Base-by-base conservation (phyloP, 768 basidiomycete species). In the Tylopilus sp. region DNA sequence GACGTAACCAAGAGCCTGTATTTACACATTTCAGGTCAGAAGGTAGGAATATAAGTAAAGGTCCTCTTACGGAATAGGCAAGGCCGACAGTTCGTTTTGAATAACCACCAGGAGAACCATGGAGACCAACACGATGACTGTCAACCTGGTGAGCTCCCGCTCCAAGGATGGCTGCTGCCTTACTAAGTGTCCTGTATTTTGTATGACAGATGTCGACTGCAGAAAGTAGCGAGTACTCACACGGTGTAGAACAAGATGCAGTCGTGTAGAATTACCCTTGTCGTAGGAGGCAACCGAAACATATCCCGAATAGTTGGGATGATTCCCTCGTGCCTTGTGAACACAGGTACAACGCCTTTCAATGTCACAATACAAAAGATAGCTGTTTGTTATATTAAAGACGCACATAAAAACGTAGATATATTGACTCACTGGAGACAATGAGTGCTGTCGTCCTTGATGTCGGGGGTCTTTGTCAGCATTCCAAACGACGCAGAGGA, bases 301-400 rank as follows among this genome's bases (percentile, higher is more conserved):
- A 50, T 30, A 2, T 44, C 57, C 26, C 28, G 31, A 21, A 54
- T 22, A 19, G 44, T n/a, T 16, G 25, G 19, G n/a, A n/a, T n/a
- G 2, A 26, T 17, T 26, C 14, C 25, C 25, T 25, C n/a, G n/a
- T n/a, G 25, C n/a, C 16, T n/a, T 37, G 26, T 14, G 11, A 13
- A 47, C n/a, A 63, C 37, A 54, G 34, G 12, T n/a, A n/a, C n/a
- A n/a, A 46, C 42, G 1, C 33, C 30, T 33, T 48, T 61, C 43
- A 65, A 11, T 25, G 63, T 63, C 50, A 65, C 42, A 30, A 41
- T 14, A 21, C 44, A 63, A 37, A 64, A 54, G 19, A 56, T 42
- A 12, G 57, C 63, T 64, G n/a, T n/a, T n/a, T n/a, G n/a, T n/a
- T n/a, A n/a, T n/a, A n/a, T n/a, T n/a, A n/a, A n/a, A 24, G 17